Evolutionary conservation across 2,329 filamentous ascomycete genomes (phyloP).

Genomic region (Esteya vermicola): DNA sequence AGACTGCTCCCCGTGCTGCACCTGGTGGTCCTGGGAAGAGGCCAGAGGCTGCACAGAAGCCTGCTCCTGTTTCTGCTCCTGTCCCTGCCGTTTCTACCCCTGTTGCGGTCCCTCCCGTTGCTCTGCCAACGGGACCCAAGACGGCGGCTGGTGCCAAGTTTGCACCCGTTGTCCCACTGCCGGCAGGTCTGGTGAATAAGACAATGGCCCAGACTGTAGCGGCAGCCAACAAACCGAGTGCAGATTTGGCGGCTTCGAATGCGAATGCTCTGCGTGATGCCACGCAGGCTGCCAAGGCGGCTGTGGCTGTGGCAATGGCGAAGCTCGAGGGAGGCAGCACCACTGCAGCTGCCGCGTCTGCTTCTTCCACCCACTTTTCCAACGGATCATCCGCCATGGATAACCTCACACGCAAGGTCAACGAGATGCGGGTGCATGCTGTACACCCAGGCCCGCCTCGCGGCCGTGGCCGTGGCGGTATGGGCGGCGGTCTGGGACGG

Average conservation of each 20-base stretch:
- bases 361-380: slow-evolving; percentile 15
- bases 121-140: slow-evolving; percentile 28
- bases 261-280: slow-evolving; percentile 44
- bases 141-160: slow-evolving; percentile 37
- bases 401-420: slow-evolving; percentile 59
- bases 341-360: slow-evolving; percentile 3
- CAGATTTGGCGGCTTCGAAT: slow-evolving; percentile 17
- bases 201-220: slow-evolving; percentile 15
- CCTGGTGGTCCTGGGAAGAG: background rate
- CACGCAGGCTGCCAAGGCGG: slow-evolving; percentile 60
- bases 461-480: slow-evolving; percentile 21
- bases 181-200: slow-evolving; percentile 26
- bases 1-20: slow-evolving; percentile 18
- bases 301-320: slow-evolving; percentile 69
- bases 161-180: slow-evolving; percentile 51
- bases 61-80: background rate
- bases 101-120: background rate
- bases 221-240: slow-evolving; percentile 23
- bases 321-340: slow-evolving; percentile 38
- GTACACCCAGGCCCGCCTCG: slow-evolving; percentile 14
- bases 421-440: slow-evolving; percentile 62
- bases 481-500: slow-evolving; percentile 28
- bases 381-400: slow-evolving; percentile 40
- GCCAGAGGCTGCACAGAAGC: background rate
- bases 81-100: too few species aligned